Evolutionary conservation across 2,329 filamentous ascomycete genomes (phyloP), one percentile per base, ranked within the genome.

Genomic region (Cordyceps javanica): DNA sequence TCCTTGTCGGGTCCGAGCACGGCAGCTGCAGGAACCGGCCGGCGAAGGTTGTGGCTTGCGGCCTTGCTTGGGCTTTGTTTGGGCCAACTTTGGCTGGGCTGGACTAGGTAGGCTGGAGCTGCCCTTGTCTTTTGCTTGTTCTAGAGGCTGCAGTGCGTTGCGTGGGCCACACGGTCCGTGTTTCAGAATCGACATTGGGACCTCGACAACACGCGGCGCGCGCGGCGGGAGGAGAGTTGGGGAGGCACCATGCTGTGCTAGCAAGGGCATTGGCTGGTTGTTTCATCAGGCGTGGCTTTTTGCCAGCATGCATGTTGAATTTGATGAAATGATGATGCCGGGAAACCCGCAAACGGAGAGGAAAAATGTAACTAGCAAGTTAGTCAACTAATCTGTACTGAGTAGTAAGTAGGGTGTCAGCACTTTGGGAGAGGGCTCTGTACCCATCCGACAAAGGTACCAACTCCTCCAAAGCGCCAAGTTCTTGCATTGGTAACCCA

Each of bases 321-420:
- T n/a, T n/a, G 19, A 44, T 38, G 48, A 30, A n/a, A 19, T n/a
- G 26, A 45, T 28, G n/a, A 21, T 44, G 51, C 21, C 21, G 39
- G 21, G 30, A 55, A 46, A n/a, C n/a, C 41, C 25, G 53, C 53
- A 55, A 55, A 48, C 53, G 53, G 53, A 55, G 32, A 16, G 28
- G 53, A 38, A 28, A 38, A 42, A 36, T 42, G 16, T 5, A 14
- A 41, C 3, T n/a, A 26, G n/a, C 9, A 5, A 6, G 11, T 11
- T 19, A 10, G 9, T 11, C 11, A 42, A 36, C 10, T 36, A 16
- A n/a, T 13, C 19, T 39, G 36, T 19, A n/a, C n/a, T n/a, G n/a
- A n/a, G n/a, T n/a, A n/a, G n/a, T n/a, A n/a, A n/a, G n/a, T n/a
- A n/a, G n/a, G n/a, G n/a, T n/a, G n/a, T n/a, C n/a, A n/a, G n/a